Evolutionary conservation across 306 rosid genomes (phyloP), one percentile per base, ranked within the genome.

Genomic region (Crotalaria pallida): DNA sequence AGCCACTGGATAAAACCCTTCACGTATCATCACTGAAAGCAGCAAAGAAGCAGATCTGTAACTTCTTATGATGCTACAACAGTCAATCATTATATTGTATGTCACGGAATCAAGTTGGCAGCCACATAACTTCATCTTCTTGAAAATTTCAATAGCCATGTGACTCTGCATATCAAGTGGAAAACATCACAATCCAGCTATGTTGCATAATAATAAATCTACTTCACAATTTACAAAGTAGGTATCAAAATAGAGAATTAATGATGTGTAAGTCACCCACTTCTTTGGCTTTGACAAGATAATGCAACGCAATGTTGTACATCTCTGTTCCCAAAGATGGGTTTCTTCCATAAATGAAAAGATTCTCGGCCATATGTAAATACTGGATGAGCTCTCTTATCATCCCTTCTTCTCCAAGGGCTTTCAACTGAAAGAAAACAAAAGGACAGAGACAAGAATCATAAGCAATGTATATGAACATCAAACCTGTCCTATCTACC

Each of bases 401-500:
- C 96, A 92, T 92, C 65, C 88, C 86, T 79, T 90, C 96, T 65
- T 83, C 82, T 73, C 98, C 98, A 50, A 92, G 83, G 81, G 91
- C 92, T 60, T 71, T 88, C 82, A 92, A 69, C 98, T 88, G 84
- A 58, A 65, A 77, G 79, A 22, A 27, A 58, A 58, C 1, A 47
- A 45, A 68, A 56, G 45, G 5, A 38, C 61, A 80, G 10, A 26
- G 36, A 43, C 11, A 51, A 64, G 80, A n/a, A n/a, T 72, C 44
- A 40, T 31, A 41, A 51, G 24, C 41, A 62, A 41, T 13, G 24
- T 22, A 68, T 79, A 69, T 12, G n/a, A 27, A 55, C 17, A 69
- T 58, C 44, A 75, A 19, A 19, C 6, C 48, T 55, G 67, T 58
- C 77, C 73, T 55, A 44, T 56, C 53, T 23, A 36, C 12, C 48